Evolutionary conservation across 768 basidiomycete genomes (phyloP).

Genomic region (Ramaria sp.): DNA sequence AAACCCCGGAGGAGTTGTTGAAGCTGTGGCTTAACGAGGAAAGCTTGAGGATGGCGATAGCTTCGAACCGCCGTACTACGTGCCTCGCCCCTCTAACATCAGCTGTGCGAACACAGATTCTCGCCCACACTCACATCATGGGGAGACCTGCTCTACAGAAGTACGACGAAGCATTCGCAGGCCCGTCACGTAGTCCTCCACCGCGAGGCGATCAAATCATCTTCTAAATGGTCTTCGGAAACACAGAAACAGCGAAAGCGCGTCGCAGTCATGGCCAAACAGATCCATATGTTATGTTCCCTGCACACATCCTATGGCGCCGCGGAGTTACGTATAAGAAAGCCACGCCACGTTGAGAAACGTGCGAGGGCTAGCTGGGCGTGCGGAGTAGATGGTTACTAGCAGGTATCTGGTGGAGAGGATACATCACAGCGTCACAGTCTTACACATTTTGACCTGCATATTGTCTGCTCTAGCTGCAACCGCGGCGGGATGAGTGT

Average conservation of each 20-base stretch:
- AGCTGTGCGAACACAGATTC: no score
- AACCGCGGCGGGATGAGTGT: neutral
- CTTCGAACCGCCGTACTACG: no score
- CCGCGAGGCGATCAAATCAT: neutral
- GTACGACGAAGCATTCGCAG: no score
- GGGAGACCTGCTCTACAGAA: no score
- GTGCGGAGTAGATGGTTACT: neutral
- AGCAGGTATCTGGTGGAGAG: neutral
- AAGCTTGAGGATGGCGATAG: no score
- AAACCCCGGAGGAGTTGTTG: no score
- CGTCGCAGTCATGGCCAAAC: neutral
- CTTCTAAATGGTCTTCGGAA: no score
- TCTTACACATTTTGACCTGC: neutral
- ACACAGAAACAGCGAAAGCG: neutral
- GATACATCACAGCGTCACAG: neutral
- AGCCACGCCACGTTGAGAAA: neutral
- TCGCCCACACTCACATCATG: no score
- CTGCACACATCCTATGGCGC: neutral
- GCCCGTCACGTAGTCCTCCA: neutral
- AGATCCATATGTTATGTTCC: neutral
- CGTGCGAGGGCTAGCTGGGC: neutral
- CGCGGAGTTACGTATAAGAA: neutral
- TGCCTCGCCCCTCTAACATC: no score
- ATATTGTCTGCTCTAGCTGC: neutral
- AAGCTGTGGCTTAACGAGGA: no score